phyloP scores from a whole-genome alignment of 1,139 yeast species.

The Hemisphaericaspora xylofermentans region DNA sequence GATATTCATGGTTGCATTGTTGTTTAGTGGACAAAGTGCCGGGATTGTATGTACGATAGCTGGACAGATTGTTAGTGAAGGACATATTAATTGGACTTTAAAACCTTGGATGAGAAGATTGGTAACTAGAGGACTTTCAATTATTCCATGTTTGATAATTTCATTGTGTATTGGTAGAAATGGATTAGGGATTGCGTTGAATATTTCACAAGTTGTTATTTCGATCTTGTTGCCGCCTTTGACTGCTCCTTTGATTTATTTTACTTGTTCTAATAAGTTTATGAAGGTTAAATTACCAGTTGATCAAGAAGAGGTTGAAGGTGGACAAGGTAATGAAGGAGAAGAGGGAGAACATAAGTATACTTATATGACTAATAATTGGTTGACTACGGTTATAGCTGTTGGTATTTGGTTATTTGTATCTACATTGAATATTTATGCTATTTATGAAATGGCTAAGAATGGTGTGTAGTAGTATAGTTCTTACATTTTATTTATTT shows the following conservation, averaged over 20 bases:
- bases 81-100: conserved; percentile 73
- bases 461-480: conserved; percentile 41
- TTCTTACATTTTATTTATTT: not conserved
- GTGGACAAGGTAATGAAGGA: conserved; percentile 12
- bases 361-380: conserved; percentile 57
- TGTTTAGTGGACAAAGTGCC: conserved; percentile 78
- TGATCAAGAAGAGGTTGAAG: conserved; percentile 11
- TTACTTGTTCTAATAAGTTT: conserved; percentile 61
- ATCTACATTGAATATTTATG: conserved; percentile 63
- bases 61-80: conserved; percentile 83
- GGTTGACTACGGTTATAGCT: conserved; percentile 52
- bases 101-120: conserved; percentile 77
- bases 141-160: conserved; percentile 70
- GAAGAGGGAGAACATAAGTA: conserved; percentile 20
- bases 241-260: conserved; percentile 74
- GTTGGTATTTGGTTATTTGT: conserved; percentile 63
- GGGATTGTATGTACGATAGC: conserved; percentile 87
- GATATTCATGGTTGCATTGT: conserved; percentile 70
- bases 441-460: conserved; percentile 60
- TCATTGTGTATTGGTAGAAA: conserved; percentile 59
- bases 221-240: conserved; percentile 72
- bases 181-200: conserved; percentile 64
- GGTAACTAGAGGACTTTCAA: conserved; percentile 67
- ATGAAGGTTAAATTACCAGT: conserved; percentile 52
- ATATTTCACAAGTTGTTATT: conserved; percentile 74